Base-by-base conservation (phyloP, 2,329 filamentous ascomycete species). In the Beauveria medogensis region DNA sequence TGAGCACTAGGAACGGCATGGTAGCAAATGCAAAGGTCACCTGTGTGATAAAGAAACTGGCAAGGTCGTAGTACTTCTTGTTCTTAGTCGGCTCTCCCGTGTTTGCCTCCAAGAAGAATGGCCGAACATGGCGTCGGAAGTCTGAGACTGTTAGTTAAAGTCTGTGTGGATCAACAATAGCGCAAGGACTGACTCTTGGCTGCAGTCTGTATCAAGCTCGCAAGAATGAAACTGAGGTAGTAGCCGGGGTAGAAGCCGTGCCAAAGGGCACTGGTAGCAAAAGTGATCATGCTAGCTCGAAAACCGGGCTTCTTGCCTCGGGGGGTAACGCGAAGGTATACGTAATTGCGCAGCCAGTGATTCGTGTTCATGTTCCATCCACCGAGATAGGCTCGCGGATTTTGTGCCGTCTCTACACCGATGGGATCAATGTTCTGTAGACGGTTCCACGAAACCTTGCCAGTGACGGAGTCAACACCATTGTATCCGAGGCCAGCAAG, bases 361-460 rank as follows among this genome's bases (percentile, higher is more conserved):
- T 97, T 99, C 14, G 94, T 99, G 75, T 97, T 97, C 78, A 97
- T 96, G 74, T 99, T 99, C 94, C 94, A 99, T 69, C 86, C 89
- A 54, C 88, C 93, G 3, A 99, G 82, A 69, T 94, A 97, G 2
- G 85, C 92, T 59, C 93, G 87, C n/a, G 90, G 90, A 72, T 97
- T 99, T 75, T 97, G 92, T 1, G 93, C 94, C 0, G 85, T 81
- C 76, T 99, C 94, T 30, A 99, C 90, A 2, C 84, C 85, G 81
- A 86, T 88, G 0, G 94, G 89, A 66, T 90, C 86, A 66, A 99
- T 91, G 70, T 99, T 99, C 67, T 91, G 88, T 20, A 97, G 78
- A 30, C 93, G 86, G 70, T 96, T 87, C 78, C 94, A 99, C 62
- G 87, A 89, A 1, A 95, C 87, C 70, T 90, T 91, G 62, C 91